These are phyloP conservation scores for Chlorella sorokiniana DNA, from an alignment of 139 green algal genomes.

Conservation along the genomic window DNA sequence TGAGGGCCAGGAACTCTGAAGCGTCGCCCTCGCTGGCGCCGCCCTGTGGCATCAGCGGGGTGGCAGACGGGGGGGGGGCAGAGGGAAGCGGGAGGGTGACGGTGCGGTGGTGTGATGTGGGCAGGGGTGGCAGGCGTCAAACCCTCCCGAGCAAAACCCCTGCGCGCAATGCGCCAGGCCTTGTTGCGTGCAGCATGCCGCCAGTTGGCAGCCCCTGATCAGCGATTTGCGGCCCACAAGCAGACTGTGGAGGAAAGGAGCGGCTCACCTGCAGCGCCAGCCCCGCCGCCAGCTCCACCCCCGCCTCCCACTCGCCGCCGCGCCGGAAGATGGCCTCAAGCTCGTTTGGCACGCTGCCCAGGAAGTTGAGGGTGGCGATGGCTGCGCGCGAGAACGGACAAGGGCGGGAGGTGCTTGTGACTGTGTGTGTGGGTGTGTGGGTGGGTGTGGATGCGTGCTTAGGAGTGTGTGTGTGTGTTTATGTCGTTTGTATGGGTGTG, in stretches of 20 bases:
- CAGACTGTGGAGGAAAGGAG: not conserved
- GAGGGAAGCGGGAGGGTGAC: not conserved
- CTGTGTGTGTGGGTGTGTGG: not conserved
- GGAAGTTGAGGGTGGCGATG: slow-evolving; percentile 36
- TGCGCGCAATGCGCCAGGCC: too few species aligned
- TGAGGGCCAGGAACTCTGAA: slow-evolving; percentile 31
- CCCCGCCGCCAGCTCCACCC: slow-evolving; percentile 29
- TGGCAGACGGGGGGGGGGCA: not conserved
- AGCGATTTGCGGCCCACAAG: too few species aligned
- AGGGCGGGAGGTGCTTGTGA: not conserved
- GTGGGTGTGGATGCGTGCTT: not conserved
- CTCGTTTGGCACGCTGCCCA: slow-evolving; percentile 27
- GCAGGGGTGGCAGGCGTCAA: too few species aligned
- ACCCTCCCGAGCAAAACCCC: too few species aligned
- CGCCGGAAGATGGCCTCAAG: slow-evolving; percentile 44
- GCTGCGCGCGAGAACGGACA: not conserved
- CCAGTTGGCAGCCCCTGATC: too few species aligned
- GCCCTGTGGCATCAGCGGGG: not conserved
- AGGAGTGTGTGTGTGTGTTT: too few species aligned
- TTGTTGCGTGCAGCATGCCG: not conserved
- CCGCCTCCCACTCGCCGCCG: slow-evolving; percentile 38
- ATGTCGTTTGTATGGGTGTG: too few species aligned
- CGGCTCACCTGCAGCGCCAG: not conserved
- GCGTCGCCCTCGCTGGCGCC: slow-evolving; percentile 1
- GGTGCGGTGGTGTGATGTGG: too few species aligned